Evolutionary conservation across 805 yeast genomes (phyloP).

Genomic region (Deakozyma indianensis): DNA sequence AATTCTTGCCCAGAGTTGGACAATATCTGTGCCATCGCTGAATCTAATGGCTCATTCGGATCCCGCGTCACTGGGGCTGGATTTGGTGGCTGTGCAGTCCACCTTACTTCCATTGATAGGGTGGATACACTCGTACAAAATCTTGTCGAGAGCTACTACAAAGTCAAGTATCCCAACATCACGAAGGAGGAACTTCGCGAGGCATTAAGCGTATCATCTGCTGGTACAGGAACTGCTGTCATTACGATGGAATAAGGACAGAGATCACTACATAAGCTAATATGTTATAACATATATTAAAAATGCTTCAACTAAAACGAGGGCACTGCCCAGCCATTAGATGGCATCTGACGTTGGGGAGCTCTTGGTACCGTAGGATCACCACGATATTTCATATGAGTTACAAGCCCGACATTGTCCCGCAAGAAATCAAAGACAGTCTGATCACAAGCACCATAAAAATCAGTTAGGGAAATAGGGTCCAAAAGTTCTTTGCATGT

Average conservation of each 20-base stretch:
- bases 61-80: constrained; percentile 72
- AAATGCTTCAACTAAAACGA: neutral
- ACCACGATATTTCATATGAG: constrained; percentile 13
- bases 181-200: constrained; percentile 30
- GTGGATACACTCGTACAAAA: constrained; percentile 27
- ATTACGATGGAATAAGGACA: neutral
- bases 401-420: constrained; percentile 21
- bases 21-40: constrained; percentile 38
- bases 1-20: constrained; percentile 46
- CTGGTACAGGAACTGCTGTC: constrained; percentile 36
- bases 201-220: constrained; percentile 41
- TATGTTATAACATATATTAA: neutral
- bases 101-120: constrained; percentile 35
- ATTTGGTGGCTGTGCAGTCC: constrained; percentile 65
- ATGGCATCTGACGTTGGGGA: neutral
- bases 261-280: neutral
- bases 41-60: constrained; percentile 42
- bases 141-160: constrained; percentile 37
- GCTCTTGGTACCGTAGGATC: neutral
- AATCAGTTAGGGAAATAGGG: neutral
- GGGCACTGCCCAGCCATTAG: neutral
- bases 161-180: constrained; percentile 32
- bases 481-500: constrained; percentile 6
- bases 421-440: constrained; percentile 16
- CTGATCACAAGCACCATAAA: constrained; percentile 2